phyloP scores from a whole-genome alignment of 2,329 filamentous ascomycete genomes.

The Ceratocystiopsis sp. region DNA sequence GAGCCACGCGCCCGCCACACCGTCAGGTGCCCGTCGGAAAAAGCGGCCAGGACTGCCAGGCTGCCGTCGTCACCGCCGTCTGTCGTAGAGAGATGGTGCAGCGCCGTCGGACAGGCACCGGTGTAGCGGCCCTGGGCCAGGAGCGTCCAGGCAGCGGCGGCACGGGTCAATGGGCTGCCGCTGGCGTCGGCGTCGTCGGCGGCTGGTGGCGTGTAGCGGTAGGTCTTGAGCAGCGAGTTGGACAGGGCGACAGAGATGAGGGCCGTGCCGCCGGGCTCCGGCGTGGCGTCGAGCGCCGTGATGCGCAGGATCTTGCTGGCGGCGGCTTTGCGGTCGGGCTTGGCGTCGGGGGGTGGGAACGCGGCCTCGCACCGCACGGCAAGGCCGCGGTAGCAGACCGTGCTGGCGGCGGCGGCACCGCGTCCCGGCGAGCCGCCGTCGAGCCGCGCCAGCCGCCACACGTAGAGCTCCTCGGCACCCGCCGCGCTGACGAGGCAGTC shows the following conservation, averaged over 20 bases:
- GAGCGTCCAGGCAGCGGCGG: conserved; percentile 26
- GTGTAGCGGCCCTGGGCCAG: conserved; percentile 44
- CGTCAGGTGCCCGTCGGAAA: conserved; percentile 65
- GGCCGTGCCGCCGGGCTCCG: conserved; percentile 19
- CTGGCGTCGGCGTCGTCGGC: not conserved
- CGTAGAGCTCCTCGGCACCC: conserved; percentile 75
- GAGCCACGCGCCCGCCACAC: conserved; percentile 38
- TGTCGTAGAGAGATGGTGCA: conserved; percentile 22
- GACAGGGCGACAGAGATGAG: conserved; percentile 61
- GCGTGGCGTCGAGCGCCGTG: conserved; percentile 22
- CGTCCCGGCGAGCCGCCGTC: conserved; percentile 17
- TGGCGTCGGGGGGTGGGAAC: conserved; percentile 31
- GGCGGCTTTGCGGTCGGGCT: conserved; percentile 7
- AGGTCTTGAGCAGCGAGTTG: conserved; percentile 59
- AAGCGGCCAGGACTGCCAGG: conserved; percentile 43
- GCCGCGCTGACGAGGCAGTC: conserved; percentile 68
- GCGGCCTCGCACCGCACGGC: conserved; percentile 40
- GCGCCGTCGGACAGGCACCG: conserved; percentile 59
- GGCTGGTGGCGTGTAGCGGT: conserved; percentile 24
- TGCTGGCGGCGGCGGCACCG: no score
- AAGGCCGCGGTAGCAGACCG: conserved; percentile 26
- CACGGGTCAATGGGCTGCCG: no score
- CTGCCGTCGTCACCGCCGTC: conserved; percentile 8
- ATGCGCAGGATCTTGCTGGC: conserved; percentile 50
- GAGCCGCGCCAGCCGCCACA: conserved; percentile 52